Percentiles rank a stretch among this genome's conserved stretches.
Evolutionary conservation across 1,284 basidiomycete genomes (phyloP).

Genomic region (Cryptococcus jaspeensis): DNA sequence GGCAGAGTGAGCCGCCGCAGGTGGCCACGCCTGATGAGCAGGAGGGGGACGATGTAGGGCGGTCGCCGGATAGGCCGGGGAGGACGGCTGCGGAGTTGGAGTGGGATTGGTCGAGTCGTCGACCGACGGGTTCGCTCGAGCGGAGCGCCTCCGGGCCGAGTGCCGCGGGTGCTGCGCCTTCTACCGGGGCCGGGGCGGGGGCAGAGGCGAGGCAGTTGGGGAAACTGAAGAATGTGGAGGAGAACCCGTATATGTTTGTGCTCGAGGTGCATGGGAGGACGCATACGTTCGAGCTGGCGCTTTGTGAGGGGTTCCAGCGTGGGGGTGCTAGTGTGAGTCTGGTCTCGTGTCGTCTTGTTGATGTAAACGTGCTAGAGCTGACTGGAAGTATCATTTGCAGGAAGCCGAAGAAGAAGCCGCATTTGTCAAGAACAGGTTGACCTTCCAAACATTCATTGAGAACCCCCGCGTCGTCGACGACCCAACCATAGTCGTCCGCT

Average conservation of each 20-base stretch:
- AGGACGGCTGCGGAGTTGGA: constrained; percentile 28
- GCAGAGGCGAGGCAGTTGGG: constrained; percentile 6
- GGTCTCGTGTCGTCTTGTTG: not conserved
- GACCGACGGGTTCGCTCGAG: not conserved
- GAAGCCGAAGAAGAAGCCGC: constrained; percentile 27
- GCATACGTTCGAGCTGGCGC: constrained; percentile 56
- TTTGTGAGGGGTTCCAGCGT: constrained; percentile 41
- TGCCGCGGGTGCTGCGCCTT: too few species aligned
- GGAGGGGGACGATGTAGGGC: not conserved
- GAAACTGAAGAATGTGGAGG: constrained; percentile 51
- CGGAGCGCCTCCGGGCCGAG: not conserved
- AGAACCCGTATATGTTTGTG: constrained; percentile 54
- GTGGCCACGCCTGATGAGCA: not conserved
- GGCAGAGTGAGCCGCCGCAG: constrained; percentile 31
- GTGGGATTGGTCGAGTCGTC: constrained; percentile 50
- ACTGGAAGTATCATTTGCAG: not conserved
- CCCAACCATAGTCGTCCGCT: constrained; percentile 54
- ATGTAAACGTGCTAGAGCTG: too few species aligned
- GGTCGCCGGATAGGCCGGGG: constrained; percentile 1
- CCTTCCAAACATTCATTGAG: constrained; percentile 56
- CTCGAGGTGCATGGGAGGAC: constrained; percentile 48
- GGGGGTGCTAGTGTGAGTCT: constrained; percentile 23
- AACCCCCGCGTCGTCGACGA: constrained; percentile 55
- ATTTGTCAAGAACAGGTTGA: constrained; percentile 53
- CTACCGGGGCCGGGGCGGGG: not conserved